These are phyloP conservation scores for Kwoniella newhampshirensis DNA, from an alignment of 768 basidiomycete species.

Conservation along the genomic window DNA sequence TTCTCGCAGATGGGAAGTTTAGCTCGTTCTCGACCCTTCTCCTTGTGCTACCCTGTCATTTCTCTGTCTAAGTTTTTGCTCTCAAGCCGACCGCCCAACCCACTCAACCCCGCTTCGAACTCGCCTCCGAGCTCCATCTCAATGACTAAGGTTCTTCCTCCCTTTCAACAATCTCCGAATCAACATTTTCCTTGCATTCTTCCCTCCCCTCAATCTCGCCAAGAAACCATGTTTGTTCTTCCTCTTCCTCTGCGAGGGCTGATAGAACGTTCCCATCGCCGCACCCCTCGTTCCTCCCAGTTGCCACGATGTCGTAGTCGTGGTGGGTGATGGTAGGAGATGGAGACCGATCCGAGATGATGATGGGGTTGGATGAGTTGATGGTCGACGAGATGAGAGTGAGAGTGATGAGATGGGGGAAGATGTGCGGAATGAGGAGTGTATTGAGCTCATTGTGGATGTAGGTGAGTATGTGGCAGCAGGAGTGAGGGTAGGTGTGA, in stretches of 20 bases:
- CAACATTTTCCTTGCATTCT: slow-evolving; percentile 71
- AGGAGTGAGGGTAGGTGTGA: too few species aligned
- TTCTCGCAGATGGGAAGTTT: too few species aligned
- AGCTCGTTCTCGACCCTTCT: too few species aligned
- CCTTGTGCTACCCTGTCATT: too few species aligned
- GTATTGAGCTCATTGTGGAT: slow-evolving; percentile 13
- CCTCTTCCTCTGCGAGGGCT: slow-evolving; percentile 89
- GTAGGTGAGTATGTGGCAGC: neutral
- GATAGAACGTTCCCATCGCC: slow-evolving; percentile 75
- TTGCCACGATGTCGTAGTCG: neutral
- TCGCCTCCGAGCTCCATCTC: slow-evolving; percentile 12
- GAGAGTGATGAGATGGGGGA: neutral
- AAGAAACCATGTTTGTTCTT: slow-evolving; percentile 94
- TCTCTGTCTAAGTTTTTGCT: too few species aligned
- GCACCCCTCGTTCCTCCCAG: slow-evolving; percentile 49
- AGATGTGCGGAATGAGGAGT: slow-evolving; percentile 4
- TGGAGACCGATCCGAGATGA: neutral
- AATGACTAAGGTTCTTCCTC: slow-evolving; percentile 78
- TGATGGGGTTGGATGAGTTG: neutral
- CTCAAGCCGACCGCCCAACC: too few species aligned
- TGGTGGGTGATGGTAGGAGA: neutral
- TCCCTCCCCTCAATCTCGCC: slow-evolving; percentile 60
- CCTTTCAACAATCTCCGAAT: slow-evolving; percentile 71
- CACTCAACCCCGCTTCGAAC: too few species aligned
- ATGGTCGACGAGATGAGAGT: neutral